Evolutionary conservation across 768 basidiomycete genomes (phyloP), one percentile per base, ranked within the genome.

Genomic region (Gloeostereum incarnatum): DNA sequence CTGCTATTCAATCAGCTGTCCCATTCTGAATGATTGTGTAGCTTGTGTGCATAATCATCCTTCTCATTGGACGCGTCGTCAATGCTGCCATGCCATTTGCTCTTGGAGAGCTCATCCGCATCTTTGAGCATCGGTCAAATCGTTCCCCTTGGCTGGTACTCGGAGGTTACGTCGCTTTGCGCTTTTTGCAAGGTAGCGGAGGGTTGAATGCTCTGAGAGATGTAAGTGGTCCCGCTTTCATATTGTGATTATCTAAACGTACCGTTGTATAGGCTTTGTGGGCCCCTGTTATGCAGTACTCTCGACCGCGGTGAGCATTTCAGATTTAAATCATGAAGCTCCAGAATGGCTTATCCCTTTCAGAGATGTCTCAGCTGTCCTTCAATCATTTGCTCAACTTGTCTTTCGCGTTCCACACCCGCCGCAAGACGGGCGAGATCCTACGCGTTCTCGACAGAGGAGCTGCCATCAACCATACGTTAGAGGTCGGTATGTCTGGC

Each of bases 271-370:
- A 82, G 76, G 63, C 72, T 21, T 65, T 90, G 2, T 93, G 89
- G 85, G 73, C 81, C 2, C 87, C 90, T 1, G 83, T 98, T 30
- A 84, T 90, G 73, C 88, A 90, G 58, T 86, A 78, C 54, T 87
- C 85, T n/a, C 0, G 88, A 93, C 52, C 63, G 81, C 49, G 74
- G 75, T 73, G 45, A 42, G 61, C 50, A 31, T 3, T 39, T 36
- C 30, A 14, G 7, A 10, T 25, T 17, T 20, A n/a, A n/a, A n/a
- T n/a, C n/a, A n/a, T n/a, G n/a, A n/a, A n/a, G 30, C 29, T 18
- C 17, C 20, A 20, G 4, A 26, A 8, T 39, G 14, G 27, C 9
- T 40, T 38, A 23, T 40, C 38, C 4, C 42, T 13, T 46, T 11
- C 47, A 80, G 86, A 88, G 58, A 92, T 94, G 89, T 82, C 81